Evolutionary conservation across 306 rosid species (phyloP).

Genomic region (Lathyrus oleraceus): DNA sequence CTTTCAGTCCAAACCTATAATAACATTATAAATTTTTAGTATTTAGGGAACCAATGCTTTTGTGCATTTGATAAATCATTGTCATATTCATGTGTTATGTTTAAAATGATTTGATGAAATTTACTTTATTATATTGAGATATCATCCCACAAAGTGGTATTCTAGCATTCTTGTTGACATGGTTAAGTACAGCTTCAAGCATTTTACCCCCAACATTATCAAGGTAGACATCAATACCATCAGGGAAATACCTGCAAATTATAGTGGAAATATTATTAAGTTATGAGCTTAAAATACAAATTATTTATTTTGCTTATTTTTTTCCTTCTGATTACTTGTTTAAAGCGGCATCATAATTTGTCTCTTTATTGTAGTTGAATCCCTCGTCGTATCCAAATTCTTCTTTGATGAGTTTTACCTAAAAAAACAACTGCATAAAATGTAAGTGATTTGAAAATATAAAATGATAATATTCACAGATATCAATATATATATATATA

Average conservation of each 20-base stretch:
- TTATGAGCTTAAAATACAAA: not conserved
- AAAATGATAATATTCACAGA: no score
- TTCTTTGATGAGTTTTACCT: slow-evolving; percentile 66
- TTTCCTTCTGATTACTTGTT: slow-evolving; percentile 36
- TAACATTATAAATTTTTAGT: not conserved
- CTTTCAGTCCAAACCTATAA: slow-evolving; percentile 64
- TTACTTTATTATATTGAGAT: slow-evolving; percentile 61
- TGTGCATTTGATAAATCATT: not conserved
- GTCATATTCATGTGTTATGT: not conserved
- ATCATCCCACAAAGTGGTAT: slow-evolving; percentile 69
- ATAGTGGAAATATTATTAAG: not conserved
- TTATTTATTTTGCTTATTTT: not conserved
- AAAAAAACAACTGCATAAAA: slow-evolving; percentile 8
- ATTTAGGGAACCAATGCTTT: not conserved
- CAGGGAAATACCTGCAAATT: slow-evolving; percentile 51
- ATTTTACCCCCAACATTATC: slow-evolving; percentile 76
- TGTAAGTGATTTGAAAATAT: not conserved
- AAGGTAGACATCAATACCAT: slow-evolving; percentile 65
- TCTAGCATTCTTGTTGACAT: slow-evolving; percentile 58
- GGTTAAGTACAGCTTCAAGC: slow-evolving; percentile 71
- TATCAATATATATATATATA: no score
- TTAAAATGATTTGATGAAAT: not conserved
- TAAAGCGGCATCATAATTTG: slow-evolving; percentile 60
- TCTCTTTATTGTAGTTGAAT: slow-evolving; percentile 61
- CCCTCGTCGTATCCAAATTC: slow-evolving; percentile 74